Conservation (phyloP, 2,329 filamentous ascomycete genomes). For the Talaromyces pinophilus region DNA sequence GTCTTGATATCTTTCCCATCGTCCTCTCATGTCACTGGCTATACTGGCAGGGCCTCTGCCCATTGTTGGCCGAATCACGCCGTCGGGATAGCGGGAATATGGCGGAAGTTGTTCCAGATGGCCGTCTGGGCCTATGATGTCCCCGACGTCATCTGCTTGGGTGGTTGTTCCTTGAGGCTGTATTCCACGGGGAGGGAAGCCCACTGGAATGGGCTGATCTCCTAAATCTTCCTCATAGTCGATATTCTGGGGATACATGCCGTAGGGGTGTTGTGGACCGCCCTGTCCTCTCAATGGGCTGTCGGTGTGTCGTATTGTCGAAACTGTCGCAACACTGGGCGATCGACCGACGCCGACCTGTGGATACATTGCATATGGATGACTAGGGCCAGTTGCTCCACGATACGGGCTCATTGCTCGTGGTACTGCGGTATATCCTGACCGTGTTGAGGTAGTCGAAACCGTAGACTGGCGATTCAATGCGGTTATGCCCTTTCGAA, state of each 20-base stretch:
- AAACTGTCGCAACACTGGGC: conserved; percentile 69
- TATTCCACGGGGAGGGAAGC: conserved; percentile 66
- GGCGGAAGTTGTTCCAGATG: conserved; percentile 90
- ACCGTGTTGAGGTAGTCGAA: conserved; percentile 33
- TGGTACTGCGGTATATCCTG: conserved; percentile 48
- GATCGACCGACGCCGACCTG: conserved; percentile 63
- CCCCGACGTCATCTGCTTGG: conserved; percentile 69
- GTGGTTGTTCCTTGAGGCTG: conserved; percentile 68
- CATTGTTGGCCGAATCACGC: conserved; percentile 59
- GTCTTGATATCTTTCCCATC: conserved; percentile 33
- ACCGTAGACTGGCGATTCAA: conserved; percentile 36
- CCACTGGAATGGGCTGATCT: conserved; percentile 61
- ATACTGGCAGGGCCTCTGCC: conserved; percentile 45
- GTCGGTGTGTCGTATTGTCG: conserved; percentile 63
- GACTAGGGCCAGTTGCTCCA: conserved; percentile 71
- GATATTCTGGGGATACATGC: conserved; percentile 80
- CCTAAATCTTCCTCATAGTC: conserved; percentile 58
- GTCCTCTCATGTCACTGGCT: conserved; percentile 25
- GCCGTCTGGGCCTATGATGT: conserved; percentile 82
- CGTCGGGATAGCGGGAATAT: conserved; percentile 85
- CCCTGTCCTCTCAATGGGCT: conserved; percentile 61
- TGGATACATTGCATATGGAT: conserved; percentile 82
- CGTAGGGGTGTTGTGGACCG: conserved; percentile 80
- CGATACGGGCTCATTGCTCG: conserved; percentile 65
- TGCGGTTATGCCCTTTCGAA: conserved; percentile 39